These are phyloP conservation scores for Didymella arachidicola DNA, from an alignment of 2,329 filamentous ascomycete species.

Conservation along the genomic window DNA sequence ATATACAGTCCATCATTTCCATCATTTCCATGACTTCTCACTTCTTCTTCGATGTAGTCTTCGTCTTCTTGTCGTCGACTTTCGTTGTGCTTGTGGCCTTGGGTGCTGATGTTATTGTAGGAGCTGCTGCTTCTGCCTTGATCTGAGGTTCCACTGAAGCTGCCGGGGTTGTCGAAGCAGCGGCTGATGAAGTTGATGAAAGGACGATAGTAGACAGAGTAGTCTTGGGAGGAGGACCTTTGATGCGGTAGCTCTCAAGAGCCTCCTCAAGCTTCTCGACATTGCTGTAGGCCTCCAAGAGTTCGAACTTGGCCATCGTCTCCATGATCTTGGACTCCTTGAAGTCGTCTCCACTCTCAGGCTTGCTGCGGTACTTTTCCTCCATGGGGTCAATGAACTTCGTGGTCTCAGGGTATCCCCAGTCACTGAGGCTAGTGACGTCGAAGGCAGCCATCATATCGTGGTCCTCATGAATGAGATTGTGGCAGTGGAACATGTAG, in stretches of 20 bases:
- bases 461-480: slow-evolving; percentile 57
- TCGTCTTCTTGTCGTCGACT: slow-evolving; percentile 13
- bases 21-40: not conserved
- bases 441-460: slow-evolving; percentile 58
- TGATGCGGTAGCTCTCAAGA: slow-evolving; percentile 41
- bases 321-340: slow-evolving; percentile 31
- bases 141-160: not conserved
- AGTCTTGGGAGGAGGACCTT: slow-evolving; percentile 27
- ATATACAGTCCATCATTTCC: not conserved
- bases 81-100: slow-evolving; percentile 16
- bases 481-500: slow-evolving; percentile 60
- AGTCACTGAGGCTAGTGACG: slow-evolving; percentile 46
- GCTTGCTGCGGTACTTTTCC: slow-evolving; percentile 36
- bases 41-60: slow-evolving; percentile 16
- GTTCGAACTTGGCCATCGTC: slow-evolving; percentile 36
- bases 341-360: slow-evolving; percentile 33
- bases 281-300: slow-evolving; percentile 42
- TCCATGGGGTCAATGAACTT: slow-evolving; percentile 47
- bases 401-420: slow-evolving; percentile 47
- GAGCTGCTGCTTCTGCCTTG: not conserved
- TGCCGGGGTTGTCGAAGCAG: not conserved
- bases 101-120: slow-evolving; percentile 15
- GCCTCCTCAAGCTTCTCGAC: slow-evolving; percentile 34
- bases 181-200: slow-evolving; percentile 6
- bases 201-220: slow-evolving; percentile 26